A percentile compares a stretch with the other conserved stretches of the same genome.
Evolutionary conservation across 306 rosid species (phyloP).

Genomic region (Malus asiatica): DNA sequence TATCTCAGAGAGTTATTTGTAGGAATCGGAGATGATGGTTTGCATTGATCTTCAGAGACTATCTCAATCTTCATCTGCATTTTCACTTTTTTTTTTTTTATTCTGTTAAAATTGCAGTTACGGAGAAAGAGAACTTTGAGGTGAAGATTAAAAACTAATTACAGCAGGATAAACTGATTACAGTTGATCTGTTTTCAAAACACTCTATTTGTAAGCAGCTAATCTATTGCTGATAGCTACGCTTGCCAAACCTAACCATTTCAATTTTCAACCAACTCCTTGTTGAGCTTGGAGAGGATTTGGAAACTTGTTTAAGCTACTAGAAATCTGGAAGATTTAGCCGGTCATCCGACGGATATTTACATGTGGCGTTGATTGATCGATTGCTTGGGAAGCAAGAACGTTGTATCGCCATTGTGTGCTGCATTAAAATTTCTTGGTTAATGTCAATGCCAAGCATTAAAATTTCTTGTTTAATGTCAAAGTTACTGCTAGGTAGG

Average conservation of each 20-base stretch:
- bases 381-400: background rate
- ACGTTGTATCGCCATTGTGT: background rate
- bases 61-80: constrained; percentile 4
- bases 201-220: background rate
- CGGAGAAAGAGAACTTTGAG: background rate
- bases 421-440: background rate
- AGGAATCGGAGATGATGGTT: background rate
- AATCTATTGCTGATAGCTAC: background rate
- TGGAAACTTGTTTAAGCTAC: background rate
- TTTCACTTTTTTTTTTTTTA: background rate
- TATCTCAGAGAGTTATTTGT: background rate
- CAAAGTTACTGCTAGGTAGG: background rate
- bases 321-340: background rate
- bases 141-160: background rate
- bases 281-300: background rate
- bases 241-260: background rate
- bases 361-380: background rate
- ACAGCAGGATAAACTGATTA: background rate
- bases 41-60: constrained; percentile 2
- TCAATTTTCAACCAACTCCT: background rate
- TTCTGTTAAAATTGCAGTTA: background rate
- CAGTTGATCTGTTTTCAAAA: background rate
- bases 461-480: background rate
- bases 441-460: background rate
- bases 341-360: background rate